A percentile compares a stretch with the other conserved stretches of the same genome.
These are phyloP conservation scores for Xylogone sp. DNA, from an alignment of 2,329 filamentous ascomycete genomes.

Conservation along the genomic window DNA sequence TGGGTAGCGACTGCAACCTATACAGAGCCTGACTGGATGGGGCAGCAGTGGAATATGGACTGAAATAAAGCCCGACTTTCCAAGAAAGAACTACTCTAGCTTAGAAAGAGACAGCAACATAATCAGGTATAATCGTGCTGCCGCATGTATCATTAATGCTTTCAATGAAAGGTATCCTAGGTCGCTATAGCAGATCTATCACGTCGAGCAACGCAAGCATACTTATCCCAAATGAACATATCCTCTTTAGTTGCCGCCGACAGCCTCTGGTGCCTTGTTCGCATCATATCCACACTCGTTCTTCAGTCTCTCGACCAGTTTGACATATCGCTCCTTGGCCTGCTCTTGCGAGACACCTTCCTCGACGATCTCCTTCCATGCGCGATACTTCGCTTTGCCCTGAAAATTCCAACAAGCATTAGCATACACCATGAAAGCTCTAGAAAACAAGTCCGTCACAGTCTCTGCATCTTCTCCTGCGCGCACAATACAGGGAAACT, in stretches of 20 bases:
- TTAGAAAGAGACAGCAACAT: no score
- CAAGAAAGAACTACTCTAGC: no score
- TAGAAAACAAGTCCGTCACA: background rate
- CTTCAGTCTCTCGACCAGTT: slow-evolving; percentile 69
- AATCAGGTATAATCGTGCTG: no score
- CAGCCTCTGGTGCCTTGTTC: slow-evolving; percentile 58
- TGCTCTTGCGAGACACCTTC: slow-evolving; percentile 55
- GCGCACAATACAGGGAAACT: slow-evolving; percentile 35
- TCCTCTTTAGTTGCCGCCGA: slow-evolving; percentile 26
- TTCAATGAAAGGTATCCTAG: no score
- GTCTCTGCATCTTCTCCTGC: background rate
- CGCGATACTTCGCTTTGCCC: slow-evolving; percentile 76
- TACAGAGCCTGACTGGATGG: slow-evolving; percentile 58
- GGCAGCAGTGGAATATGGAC: slow-evolving; percentile 32
- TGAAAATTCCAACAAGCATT: slow-evolving; percentile 8
- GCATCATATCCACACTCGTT: slow-evolving; percentile 62
- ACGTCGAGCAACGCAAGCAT: no score
- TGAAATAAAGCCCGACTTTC: background rate
- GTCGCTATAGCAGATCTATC: no score
- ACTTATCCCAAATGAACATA: no score
- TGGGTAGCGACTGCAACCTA: slow-evolving; percentile 70
- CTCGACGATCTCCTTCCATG: slow-evolving; percentile 70
- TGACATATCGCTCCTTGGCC: slow-evolving; percentile 75
- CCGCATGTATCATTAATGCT: no score
- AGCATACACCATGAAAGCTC: background rate